phyloP scores from a whole-genome alignment of 352 stramenopile species.

The Blastocystis sp. region DNA sequence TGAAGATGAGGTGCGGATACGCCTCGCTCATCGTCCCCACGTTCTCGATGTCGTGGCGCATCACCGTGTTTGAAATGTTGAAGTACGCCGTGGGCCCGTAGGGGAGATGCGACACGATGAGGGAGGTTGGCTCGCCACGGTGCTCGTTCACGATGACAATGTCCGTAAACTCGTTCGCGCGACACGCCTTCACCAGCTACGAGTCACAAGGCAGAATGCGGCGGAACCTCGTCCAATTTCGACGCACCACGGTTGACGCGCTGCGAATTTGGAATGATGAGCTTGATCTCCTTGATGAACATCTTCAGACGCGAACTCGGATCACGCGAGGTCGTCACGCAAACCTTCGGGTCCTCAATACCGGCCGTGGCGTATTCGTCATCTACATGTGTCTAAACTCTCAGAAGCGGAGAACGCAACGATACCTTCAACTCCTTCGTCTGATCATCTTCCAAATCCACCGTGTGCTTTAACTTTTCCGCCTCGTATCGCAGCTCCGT shows the following conservation, averaged over 20 bases:
- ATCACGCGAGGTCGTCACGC: slow-evolving; percentile 95
- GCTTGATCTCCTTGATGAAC: slow-evolving; percentile 98
- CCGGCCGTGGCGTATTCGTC: slow-evolving; percentile 98
- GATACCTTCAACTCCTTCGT: slow-evolving; percentile 81
- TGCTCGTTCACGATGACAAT: slow-evolving; percentile 97
- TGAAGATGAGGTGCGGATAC: slow-evolving; percentile 94
- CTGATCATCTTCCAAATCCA: slow-evolving; percentile 87
- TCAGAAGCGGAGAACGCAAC: too few species aligned
- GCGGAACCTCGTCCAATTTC: slow-evolving; percentile 81
- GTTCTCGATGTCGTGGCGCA: slow-evolving; percentile 98
- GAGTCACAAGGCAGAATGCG: slow-evolving; percentile 75
- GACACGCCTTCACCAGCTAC: slow-evolving; percentile 93
- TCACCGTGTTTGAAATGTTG: slow-evolving; percentile 91
- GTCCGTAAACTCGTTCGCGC: slow-evolving; percentile 95
- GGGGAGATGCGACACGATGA: slow-evolving; percentile 97
- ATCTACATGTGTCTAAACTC: slow-evolving; percentile 88
- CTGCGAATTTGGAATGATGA: slow-evolving; percentile 96
- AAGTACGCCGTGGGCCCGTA: slow-evolving; percentile 98
- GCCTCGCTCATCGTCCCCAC: slow-evolving; percentile 87
- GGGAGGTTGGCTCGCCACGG: slow-evolving; percentile 93
- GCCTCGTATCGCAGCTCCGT: slow-evolving; percentile 94
- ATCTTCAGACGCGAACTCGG: slow-evolving; percentile 95
- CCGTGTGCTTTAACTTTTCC: slow-evolving; percentile 87
- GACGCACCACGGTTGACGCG: slow-evolving; percentile 96
- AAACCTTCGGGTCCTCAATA: slow-evolving; percentile 94